phyloP scores from a whole-genome alignment of 2,329 filamentous ascomycete species.

The Scopulariopsis brevicaulis region DNA sequence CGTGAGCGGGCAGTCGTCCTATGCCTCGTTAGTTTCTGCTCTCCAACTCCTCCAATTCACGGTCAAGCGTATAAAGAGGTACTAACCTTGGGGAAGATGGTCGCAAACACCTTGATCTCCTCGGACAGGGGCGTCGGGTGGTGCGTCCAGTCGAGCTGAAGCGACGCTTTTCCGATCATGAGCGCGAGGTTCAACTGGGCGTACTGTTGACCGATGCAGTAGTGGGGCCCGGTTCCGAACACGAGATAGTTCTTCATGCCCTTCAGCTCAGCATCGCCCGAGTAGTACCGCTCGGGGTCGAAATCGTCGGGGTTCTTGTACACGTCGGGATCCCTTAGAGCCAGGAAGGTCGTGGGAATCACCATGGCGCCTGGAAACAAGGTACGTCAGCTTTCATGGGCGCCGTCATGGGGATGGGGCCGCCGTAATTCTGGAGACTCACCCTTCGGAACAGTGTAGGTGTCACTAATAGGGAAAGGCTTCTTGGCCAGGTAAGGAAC shows the following conservation, averaged over 20 bases:
- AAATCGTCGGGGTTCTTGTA: conserved; percentile 84
- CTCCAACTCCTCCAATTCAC: neutral
- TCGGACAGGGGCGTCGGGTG: conserved; percentile 74
- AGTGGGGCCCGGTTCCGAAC: conserved; percentile 91
- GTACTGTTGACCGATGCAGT: conserved; percentile 91
- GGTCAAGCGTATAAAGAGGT: neutral
- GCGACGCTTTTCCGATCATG: conserved; percentile 81
- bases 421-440: conserved; percentile 12
- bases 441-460: conserved; percentile 88
- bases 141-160: conserved; percentile 84
- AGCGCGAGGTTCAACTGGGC: conserved; percentile 80
- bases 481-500: conserved; percentile 94
- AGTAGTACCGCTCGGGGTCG: conserved; percentile 85
- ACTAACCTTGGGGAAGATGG: conserved; percentile 89
- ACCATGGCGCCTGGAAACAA: conserved; percentile 64
- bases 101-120: conserved; percentile 96
- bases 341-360: conserved; percentile 80
- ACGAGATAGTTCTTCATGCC: conserved; percentile 91
- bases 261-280: conserved; percentile 76
- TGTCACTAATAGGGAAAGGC: conserved; percentile 77
- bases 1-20: conserved; percentile 77
- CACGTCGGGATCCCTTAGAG: conserved; percentile 83
- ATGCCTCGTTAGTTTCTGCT: conserved; percentile 8
- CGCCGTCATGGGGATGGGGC: neutral
- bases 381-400: conserved; percentile 9